These are phyloP conservation scores for Capsella bursapastoris DNA, from an alignment of 345 rosid genomes.

Conservation along the genomic window DNA sequence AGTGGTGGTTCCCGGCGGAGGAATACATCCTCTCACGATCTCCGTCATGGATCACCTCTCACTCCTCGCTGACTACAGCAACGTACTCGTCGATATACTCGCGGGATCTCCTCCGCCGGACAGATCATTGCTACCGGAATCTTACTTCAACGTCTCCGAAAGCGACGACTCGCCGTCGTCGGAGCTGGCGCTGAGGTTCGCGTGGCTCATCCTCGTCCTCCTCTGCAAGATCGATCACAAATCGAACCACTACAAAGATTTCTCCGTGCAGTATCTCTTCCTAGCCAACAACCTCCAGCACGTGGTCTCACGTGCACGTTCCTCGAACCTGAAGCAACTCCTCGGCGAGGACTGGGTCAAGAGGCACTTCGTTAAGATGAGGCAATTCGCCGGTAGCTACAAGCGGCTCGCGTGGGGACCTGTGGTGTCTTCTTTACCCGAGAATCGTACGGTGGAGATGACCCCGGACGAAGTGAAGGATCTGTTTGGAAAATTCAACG, in stretches of 20 bases:
- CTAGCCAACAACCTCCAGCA: conserved; percentile 73
- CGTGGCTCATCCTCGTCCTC: conserved; percentile 66
- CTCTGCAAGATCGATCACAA: conserved; percentile 73
- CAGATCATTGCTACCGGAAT: conserved; percentile 45
- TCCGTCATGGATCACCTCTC: conserved; percentile 58
- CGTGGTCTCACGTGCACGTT: conserved; percentile 55
- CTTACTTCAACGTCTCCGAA: conserved; percentile 45
- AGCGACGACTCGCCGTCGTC: conserved; percentile 47
- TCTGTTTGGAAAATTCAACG: conserved; percentile 54
- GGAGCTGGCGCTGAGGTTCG: conserved; percentile 50
- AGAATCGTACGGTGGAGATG: conserved; percentile 41
- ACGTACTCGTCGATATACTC: conserved; percentile 59
- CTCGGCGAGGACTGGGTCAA: conserved; percentile 73
- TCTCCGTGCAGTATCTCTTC: conserved; percentile 64
- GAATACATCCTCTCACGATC: conserved; percentile 58
- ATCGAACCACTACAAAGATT: conserved; percentile 62
- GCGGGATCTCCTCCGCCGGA: conserved; percentile 56
- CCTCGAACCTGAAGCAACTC: conserved; percentile 58
- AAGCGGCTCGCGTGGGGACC: conserved; percentile 66
- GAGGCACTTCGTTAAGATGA: conserved; percentile 56
- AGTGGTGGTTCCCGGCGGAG: conserved; percentile 51
- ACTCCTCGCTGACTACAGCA: conserved; percentile 64
- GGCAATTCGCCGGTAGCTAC: conserved; percentile 58
- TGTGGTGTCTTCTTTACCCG: conserved; percentile 53
- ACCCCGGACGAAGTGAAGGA: conserved; percentile 54